Conservation (phyloP, 768 basidiomycete genomes). For the Amanita exitialis region DNA sequence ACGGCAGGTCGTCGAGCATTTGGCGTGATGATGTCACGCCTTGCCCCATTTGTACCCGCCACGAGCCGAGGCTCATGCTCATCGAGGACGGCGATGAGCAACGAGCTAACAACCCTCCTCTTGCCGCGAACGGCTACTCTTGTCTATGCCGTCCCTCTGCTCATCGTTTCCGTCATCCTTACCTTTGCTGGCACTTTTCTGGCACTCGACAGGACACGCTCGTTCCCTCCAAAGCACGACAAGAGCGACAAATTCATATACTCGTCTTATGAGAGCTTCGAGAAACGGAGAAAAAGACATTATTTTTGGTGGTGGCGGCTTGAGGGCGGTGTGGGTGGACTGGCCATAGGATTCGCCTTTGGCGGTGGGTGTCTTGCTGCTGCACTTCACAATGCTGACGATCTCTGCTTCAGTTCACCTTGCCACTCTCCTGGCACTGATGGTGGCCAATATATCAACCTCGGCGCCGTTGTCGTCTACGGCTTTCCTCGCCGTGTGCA, state of each 20-base stretch:
- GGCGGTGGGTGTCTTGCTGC: conserved; percentile 33
- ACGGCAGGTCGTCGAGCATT: conserved; percentile 37
- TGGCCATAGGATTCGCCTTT: conserved; percentile 46
- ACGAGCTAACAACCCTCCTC: conserved; percentile 29
- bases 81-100: not conserved
- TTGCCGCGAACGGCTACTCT: conserved; percentile 39
- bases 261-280: conserved; percentile 22
- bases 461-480: conserved; percentile 34
- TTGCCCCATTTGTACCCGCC: not conserved
- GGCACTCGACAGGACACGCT: conserved; percentile 58
- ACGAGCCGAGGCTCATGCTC: no score
- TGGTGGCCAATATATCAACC: conserved; percentile 40
- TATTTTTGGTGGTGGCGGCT: conserved; percentile 26
- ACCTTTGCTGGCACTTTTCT: conserved; percentile 66
- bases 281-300: conserved; percentile 19
- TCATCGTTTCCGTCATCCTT: conserved; percentile 44
- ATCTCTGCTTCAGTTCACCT: conserved; percentile 35
- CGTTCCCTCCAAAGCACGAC: conserved; percentile 36
- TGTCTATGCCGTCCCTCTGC: conserved; percentile 50
- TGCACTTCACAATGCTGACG: not conserved
- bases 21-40: not conserved
- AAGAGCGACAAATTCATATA: conserved; percentile 18
- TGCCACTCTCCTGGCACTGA: conserved; percentile 47
- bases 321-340: conserved; percentile 56
- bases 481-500: conserved; percentile 51